A percentile compares a stretch with the other conserved stretches of the same genome.
These are phyloP conservation scores for Crithidia mellificae DNA, from an alignment of 208 protist genomes.

Conservation along the genomic window DNA sequence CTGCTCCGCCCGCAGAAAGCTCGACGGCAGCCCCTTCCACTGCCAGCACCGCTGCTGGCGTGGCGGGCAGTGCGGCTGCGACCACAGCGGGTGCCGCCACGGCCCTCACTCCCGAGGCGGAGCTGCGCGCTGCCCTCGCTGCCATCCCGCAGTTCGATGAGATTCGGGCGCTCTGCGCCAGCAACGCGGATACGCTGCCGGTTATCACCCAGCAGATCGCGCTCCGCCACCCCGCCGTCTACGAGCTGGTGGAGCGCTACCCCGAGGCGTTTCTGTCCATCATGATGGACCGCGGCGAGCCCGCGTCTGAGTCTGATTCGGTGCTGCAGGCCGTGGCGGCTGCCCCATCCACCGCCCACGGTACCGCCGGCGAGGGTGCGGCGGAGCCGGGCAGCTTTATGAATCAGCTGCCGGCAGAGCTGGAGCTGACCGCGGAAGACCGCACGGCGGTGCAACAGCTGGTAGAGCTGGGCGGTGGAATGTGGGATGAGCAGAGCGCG, in stretches of 20 bases:
- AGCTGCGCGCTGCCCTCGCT: conserved; percentile 53
- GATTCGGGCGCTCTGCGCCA: conserved; percentile 61
- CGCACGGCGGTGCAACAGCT: conserved; percentile 56
- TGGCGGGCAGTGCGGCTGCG: neutral
- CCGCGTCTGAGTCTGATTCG: neutral
- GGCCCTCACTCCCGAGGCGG: conserved; percentile 13
- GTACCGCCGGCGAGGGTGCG: neutral
- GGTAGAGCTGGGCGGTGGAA: conserved; percentile 73
- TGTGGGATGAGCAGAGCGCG: conserved; percentile 76
- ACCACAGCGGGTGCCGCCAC: neutral
- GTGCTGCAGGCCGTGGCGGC: conserved; percentile 1
- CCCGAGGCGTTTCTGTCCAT: conserved; percentile 70
- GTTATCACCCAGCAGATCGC: conserved; percentile 72
- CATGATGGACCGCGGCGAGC: conserved; percentile 54
- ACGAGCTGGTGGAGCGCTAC: conserved; percentile 59
- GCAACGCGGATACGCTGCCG: conserved; percentile 59
- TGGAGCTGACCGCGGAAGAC: conserved; percentile 57
- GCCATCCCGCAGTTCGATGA: conserved; percentile 77
- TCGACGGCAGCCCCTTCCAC: conserved; percentile 9
- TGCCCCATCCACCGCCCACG: conserved; percentile 6
- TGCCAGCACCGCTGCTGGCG: neutral
- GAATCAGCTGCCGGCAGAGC: conserved; percentile 25
- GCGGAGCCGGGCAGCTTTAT: conserved; percentile 17
- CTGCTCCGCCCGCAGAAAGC: neutral
- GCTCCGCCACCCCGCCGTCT: conserved; percentile 68